phyloP scores from a whole-genome alignment of 2,329 filamentous ascomycete genomes.

The Juglanconis sp. region DNA sequence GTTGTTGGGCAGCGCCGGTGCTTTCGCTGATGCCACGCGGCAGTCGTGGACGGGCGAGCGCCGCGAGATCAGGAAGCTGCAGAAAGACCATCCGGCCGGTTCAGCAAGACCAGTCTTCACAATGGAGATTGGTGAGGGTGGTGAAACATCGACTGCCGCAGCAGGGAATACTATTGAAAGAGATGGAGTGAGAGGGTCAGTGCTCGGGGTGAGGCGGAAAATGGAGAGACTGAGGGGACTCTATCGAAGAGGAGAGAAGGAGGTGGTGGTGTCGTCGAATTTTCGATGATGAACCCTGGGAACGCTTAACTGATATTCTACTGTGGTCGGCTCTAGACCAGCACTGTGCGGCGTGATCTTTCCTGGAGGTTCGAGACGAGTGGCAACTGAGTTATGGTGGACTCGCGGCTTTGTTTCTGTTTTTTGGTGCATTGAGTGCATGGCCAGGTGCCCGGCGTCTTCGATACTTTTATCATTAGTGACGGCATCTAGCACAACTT shows the following conservation, averaged over 20 bases:
- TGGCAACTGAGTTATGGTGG: too few relatives aligned
- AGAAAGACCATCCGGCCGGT: slow-evolving; percentile 16
- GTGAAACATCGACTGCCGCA: neutral
- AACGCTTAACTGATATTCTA: too few relatives aligned
- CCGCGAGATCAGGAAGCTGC: slow-evolving; percentile 15
- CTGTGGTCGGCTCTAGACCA: neutral
- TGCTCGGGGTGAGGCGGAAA: slow-evolving; percentile 14
- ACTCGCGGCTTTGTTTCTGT: too few relatives aligned
- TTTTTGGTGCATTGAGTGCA: too few relatives aligned
- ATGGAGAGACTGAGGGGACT: slow-evolving; percentile 16
- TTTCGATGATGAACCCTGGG: neutral
- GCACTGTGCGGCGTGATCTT: neutral
- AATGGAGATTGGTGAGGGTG: slow-evolving; percentile 6
- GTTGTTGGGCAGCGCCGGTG: slow-evolving; percentile 5
- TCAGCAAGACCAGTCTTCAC: slow-evolving; percentile 13
- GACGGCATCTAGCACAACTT: too few relatives aligned
- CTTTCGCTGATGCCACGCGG: slow-evolving; percentile 7
- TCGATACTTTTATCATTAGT: too few relatives aligned
- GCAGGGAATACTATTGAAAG: neutral
- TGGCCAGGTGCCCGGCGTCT: too few relatives aligned
- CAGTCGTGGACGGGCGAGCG: slow-evolving; percentile 16
- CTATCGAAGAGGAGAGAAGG: slow-evolving; percentile 7
- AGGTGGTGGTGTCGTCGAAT: neutral
- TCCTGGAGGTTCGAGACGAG: too few relatives aligned
- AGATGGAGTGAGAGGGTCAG: slow-evolving; percentile 5